Conservation (phyloP, 2,329 filamentous ascomycete species). For the Phialophora expanda region DNA sequence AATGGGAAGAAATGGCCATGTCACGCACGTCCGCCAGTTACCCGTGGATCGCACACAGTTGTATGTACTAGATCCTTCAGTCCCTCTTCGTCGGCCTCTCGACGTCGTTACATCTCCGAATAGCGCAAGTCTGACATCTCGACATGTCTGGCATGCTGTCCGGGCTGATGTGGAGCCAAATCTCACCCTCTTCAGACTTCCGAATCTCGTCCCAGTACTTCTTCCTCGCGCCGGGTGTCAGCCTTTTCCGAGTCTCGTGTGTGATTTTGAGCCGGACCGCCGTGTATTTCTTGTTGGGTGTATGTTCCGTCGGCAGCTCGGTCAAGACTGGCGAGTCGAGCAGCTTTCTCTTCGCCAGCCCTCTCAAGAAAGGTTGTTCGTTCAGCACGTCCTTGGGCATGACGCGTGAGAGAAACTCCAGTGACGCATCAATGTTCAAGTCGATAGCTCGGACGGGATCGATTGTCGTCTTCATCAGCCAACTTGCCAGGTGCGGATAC, state of each 20-base stretch:
- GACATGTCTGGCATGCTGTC: conserved; percentile 13
- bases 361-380: conserved; percentile 53
- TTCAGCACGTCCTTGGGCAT: conserved; percentile 46
- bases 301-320: conserved; percentile 58
- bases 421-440: conserved; percentile 65
- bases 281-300: conserved; percentile 64
- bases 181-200: conserved; percentile 25
- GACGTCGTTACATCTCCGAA: conserved; percentile 3
- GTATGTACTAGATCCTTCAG: background rate
- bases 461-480: conserved; percentile 67
- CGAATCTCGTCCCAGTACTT: conserved; percentile 31
- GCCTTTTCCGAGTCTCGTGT: conserved; percentile 52
- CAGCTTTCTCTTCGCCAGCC: conserved; percentile 60
- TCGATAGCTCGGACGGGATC: conserved; percentile 67
- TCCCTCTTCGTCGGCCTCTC: conserved; percentile 10
- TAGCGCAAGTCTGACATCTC: conserved; percentile 24
- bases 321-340: conserved; percentile 54
- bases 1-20: conserved; percentile 42
- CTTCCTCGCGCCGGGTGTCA: conserved; percentile 30
- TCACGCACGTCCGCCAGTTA: background rate
- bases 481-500: conserved; percentile 63
- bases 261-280: conserved; percentile 63
- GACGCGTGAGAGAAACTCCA: conserved; percentile 65
- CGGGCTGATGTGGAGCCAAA: conserved; percentile 38
- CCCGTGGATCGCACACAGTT: background rate